Evolutionary conservation across 164 flowering plant species (phyloP), one percentile per base, ranked within the genome.

Genomic region (Sedum album): DNA sequence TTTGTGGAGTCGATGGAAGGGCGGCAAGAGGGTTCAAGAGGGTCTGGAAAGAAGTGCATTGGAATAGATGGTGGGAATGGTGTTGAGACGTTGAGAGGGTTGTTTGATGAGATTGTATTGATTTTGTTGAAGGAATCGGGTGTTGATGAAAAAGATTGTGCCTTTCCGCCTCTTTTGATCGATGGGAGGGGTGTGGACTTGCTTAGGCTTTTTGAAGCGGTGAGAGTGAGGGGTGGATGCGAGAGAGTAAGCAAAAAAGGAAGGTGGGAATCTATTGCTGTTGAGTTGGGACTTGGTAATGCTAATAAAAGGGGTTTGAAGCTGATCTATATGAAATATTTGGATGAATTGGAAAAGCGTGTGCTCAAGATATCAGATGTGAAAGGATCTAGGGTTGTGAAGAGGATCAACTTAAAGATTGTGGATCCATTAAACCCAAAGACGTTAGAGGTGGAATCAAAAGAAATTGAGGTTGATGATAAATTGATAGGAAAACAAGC

Each of bases 101-200:
- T 77, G 72, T 83, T 87, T 71, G 77, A 82, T 77, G 71, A 75
- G 71, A 73, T 77, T n/a, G 60, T 82, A 1, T 10, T 2, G 61
- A 26, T 26, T 55, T 55, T 55, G 61, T 25, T 2, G 20, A 71
- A 71, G 15, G 65, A 68, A 70, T 81, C 76, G 9, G 48, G 48
- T 17, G 66, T 49, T 33, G 79, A 71, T 25, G 61, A 6, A 3
- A 49, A 67, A 21, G 21, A 74, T 73, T 72, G 82, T 76, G 79
- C 86, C 18, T 9, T 81, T 21, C 89, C 86, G 5, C 79, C 77
- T 30, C 55, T 73, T 72, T 72, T 84, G 17, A 81, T 81, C 10
- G 80, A 81, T 70, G 88, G 87, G 67, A 73, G 63, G 36, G 33
- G 71, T 1, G 73, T 75, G 30, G 89, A 87, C 74, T 81, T 85